Percentiles rank a stretch among this genome's conserved stretches.
Conservation (phyloP, 441 rosid species). For the Adansonia gregorii region DNA sequence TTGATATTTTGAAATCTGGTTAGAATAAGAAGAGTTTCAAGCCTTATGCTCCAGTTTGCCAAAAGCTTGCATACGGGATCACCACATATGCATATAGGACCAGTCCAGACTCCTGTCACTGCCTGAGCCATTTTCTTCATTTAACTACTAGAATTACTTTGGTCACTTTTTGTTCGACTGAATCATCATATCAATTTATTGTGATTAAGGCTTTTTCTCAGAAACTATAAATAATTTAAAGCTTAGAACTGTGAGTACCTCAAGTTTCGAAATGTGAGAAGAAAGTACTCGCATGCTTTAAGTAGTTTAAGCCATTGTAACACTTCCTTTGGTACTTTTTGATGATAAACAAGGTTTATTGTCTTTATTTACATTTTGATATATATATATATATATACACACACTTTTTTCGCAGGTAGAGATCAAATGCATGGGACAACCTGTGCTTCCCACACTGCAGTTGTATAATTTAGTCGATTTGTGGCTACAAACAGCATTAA, state of each 20-base stretch:
- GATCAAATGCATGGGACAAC: constrained; percentile 85
- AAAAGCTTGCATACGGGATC: not conserved
- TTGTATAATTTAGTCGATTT: constrained; percentile 67
- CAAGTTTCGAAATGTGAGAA: constrained; percentile 7
- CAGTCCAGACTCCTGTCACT: not conserved
- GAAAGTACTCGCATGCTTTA: not conserved
- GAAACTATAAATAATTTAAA: not conserved
- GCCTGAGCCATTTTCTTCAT: not conserved
- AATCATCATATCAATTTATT: not conserved
- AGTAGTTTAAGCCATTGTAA: not conserved
- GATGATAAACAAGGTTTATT: not conserved
- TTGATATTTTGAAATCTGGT: not conserved
- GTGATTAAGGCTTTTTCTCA: not conserved
- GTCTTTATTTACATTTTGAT: not conserved
- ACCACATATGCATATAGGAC: not conserved
- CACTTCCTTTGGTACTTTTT: not conserved
- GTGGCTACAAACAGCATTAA: constrained; percentile 65
- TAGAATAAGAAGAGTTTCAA: not conserved
- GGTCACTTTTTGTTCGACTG: not conserved
- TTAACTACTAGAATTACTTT: not conserved
- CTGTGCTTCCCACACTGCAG: constrained; percentile 68
- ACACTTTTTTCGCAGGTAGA: constrained; percentile 51
- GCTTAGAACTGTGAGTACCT: not conserved
- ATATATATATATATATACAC: not conserved
- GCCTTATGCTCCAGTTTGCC: not conserved